Conservation (phyloP, 2,329 filamentous ascomycete genomes). For the Hortaea sp. region DNA sequence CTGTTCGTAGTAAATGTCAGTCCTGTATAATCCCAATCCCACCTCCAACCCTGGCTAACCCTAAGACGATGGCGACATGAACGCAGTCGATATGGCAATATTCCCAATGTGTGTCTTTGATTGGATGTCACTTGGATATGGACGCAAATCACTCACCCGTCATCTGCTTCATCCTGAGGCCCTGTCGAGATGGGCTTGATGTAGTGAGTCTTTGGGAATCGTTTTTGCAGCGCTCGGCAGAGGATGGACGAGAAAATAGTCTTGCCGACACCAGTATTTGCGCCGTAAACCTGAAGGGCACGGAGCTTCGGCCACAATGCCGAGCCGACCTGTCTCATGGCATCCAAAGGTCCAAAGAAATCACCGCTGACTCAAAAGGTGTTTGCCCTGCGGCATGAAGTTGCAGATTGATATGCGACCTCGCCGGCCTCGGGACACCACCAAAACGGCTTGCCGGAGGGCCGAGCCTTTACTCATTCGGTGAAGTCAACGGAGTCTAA, state of each 20-base stretch:
- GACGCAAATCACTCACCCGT: slow-evolving; percentile 39
- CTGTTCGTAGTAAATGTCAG: slow-evolving; percentile 28
- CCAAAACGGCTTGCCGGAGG: neutral
- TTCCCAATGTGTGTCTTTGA: too few species aligned
- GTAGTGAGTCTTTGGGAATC: slow-evolving; percentile 49
- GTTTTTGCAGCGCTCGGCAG: slow-evolving; percentile 48
- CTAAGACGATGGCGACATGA: neutral
- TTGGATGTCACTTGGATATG: neutral
- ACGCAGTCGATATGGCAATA: neutral
- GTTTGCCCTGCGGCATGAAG: too few species aligned
- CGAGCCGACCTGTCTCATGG: slow-evolving; percentile 44
- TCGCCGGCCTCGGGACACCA: neutral
- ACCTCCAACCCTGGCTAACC: neutral
- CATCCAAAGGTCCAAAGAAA: neutral
- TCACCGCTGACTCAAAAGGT: too few species aligned
- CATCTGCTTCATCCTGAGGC: slow-evolving; percentile 57
- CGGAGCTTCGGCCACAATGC: slow-evolving; percentile 59
- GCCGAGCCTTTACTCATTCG: slow-evolving; percentile 1
- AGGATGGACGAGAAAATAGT: slow-evolving; percentile 68
- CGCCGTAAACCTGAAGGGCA: slow-evolving; percentile 67
- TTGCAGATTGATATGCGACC: slow-evolving; percentile 2
- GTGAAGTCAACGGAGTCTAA: slow-evolving; percentile 2
- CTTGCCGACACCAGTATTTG: slow-evolving; percentile 79
- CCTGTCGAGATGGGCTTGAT: slow-evolving; percentile 79
- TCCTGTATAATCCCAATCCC: neutral